A percentile compares a stretch with the other conserved stretches of the same genome.
These are phyloP conservation scores for Polytolypa hystricis DNA, from an alignment of 2,329 filamentous ascomycete genomes.

Conservation along the genomic window DNA sequence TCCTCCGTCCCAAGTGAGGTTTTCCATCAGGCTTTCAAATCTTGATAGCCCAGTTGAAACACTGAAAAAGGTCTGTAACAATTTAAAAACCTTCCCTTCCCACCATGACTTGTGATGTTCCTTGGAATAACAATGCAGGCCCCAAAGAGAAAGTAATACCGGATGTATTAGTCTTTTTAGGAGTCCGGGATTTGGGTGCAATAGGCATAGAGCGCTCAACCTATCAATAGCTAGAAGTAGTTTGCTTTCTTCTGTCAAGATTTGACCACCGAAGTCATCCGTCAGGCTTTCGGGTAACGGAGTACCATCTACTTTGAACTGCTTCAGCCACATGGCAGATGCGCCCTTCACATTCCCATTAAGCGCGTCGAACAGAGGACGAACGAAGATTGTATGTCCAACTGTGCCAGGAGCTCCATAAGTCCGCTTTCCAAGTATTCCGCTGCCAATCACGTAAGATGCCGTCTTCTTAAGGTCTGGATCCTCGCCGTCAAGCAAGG, in stretches of 20 bases:
- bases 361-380: constrained; percentile 29
- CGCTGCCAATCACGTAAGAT: constrained; percentile 33
- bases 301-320: constrained; percentile 13
- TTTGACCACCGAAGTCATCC: constrained; percentile 5
- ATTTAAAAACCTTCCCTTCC: constrained; percentile 20
- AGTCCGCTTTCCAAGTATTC: constrained; percentile 30
- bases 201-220: constrained; percentile 25
- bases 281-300: not conserved
- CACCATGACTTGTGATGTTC: constrained; percentile 18
- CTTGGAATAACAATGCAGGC: constrained; percentile 27
- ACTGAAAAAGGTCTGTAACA: constrained; percentile 32
- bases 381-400: constrained; percentile 31
- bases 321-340: constrained; percentile 20
- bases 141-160: constrained; percentile 32
- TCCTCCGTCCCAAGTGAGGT: constrained; percentile 31
- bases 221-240: constrained; percentile 25
- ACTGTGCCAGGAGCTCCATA: constrained; percentile 30
- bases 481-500: constrained; percentile 30
- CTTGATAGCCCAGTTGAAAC: constrained; percentile 27
- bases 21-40: constrained; percentile 28
- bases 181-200: constrained; percentile 33
- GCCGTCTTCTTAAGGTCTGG: constrained; percentile 30
- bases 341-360: constrained; percentile 21
- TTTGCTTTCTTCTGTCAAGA: constrained; percentile 18
- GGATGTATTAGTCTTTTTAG: constrained; percentile 31